phyloP scores from a whole-genome alignment of 495 filamentous ascomycete genomes.

The Penicillium canescens region DNA sequence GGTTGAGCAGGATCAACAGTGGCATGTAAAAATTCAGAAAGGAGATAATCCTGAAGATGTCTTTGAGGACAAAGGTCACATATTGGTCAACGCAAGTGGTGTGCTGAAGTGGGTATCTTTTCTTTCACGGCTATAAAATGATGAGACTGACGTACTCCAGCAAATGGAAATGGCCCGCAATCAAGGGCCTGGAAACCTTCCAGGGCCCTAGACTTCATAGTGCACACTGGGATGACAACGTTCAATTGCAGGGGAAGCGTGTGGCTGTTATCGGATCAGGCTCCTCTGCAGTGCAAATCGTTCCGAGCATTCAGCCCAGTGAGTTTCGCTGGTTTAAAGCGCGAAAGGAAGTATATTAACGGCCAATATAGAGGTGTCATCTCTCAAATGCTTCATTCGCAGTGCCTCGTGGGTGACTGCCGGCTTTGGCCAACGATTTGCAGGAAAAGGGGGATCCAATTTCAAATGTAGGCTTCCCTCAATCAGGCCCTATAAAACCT shows the following conservation, averaged over 20 bases:
- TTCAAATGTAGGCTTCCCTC: conserved; percentile 10
- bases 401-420: conserved; percentile 20
- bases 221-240: conserved; percentile 41
- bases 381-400: conserved; percentile 24
- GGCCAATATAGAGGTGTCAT: conserved; percentile 2
- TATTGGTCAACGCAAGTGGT: conserved; percentile 13
- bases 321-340: background rate
- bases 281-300: conserved; percentile 49
- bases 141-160: conserved; percentile 3
- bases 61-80: conserved; percentile 6
- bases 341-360: background rate
- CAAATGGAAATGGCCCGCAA: conserved; percentile 51
- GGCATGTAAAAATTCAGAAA: conserved; percentile 7
- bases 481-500: background rate
- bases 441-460: conserved; percentile 13
- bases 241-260: conserved; percentile 41
- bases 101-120: conserved; percentile 6
- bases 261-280: conserved; percentile 52
- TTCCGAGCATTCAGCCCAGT: conserved; percentile 45
- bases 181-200: conserved; percentile 45
- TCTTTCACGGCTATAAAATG: background rate
- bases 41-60: background rate
- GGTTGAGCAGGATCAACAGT: conserved; percentile 34
- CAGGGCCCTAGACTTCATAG: conserved; percentile 48
- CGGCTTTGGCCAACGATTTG: conserved; percentile 7